A percentile compares a stretch with the other conserved stretches of the same genome.
phyloP scores from a whole-genome alignment of 345 rosid species.

The Euphorbia lathyris region DNA sequence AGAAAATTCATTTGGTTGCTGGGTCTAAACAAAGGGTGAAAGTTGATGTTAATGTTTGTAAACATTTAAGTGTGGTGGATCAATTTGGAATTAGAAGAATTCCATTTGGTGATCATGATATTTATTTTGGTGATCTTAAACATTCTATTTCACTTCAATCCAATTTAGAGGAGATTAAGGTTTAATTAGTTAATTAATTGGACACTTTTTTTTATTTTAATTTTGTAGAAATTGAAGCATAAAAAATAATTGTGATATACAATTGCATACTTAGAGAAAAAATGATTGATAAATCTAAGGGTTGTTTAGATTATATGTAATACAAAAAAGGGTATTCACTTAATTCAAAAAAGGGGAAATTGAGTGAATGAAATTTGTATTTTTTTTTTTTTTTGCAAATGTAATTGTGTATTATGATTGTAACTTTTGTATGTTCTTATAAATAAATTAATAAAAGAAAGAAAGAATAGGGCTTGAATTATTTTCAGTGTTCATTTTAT shows the following conservation, averaged over 20 bases:
- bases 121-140: slow-evolving; percentile 76
- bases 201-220: no score
- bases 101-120: slow-evolving; percentile 71
- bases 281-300: background rate
- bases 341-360: background rate
- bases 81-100: slow-evolving; percentile 74
- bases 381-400: background rate
- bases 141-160: slow-evolving; percentile 70
- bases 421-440: background rate
- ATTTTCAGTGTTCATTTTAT: no score
- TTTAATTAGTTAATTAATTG: slow-evolving; percentile 14
- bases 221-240: background rate
- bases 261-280: background rate
- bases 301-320: background rate
- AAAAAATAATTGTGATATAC: background rate
- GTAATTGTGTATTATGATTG: background rate
- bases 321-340: background rate
- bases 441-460: no score
- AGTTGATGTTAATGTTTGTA: slow-evolving; percentile 59
- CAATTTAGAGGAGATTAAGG: slow-evolving; percentile 34
- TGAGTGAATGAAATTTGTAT: background rate
- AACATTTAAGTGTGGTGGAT: slow-evolving; percentile 77
- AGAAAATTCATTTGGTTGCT: slow-evolving; percentile 59
- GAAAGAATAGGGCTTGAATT: no score
- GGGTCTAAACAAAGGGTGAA: slow-evolving; percentile 46